Conservation (phyloP, 108 stramenopile genomes). For the Fragilariopsis cylindrus region DNA sequence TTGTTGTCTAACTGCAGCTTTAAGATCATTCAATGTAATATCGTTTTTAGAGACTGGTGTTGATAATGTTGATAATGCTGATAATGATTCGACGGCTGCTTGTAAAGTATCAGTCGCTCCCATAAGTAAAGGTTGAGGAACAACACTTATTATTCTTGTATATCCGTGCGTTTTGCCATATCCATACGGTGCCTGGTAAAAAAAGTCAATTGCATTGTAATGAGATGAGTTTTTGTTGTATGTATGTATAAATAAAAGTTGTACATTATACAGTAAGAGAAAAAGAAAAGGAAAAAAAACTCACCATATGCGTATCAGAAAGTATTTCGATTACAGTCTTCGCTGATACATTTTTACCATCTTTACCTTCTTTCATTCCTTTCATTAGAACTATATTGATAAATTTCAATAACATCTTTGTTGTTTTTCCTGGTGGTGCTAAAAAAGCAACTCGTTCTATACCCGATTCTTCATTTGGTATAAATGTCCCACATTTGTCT, state of each 20-base stretch:
- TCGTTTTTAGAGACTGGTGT: neutral
- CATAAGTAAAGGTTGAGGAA: conserved; percentile 54
- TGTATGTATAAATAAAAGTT: no score
- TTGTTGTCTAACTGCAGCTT: conserved; percentile 53
- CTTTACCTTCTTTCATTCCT: conserved; percentile 14
- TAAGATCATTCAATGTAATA: conserved; percentile 46
- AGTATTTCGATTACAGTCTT: conserved; percentile 43
- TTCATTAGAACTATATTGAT: conserved; percentile 23
- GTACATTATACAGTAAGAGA: no score
- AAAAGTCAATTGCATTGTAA: neutral
- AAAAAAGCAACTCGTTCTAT: conserved; percentile 42
- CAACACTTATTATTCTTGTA: conserved; percentile 72
- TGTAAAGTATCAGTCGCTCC: conserved; percentile 46
- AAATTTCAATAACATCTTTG: conserved; percentile 16
- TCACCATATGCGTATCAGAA: conserved; percentile 52
- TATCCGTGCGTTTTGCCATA: conserved; percentile 90
- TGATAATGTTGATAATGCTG: neutral
- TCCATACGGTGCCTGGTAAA: conserved; percentile 71
- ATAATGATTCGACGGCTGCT: neutral
- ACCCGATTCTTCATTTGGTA: conserved; percentile 21
- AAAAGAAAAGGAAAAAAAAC: neutral
- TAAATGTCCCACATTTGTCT: conserved; percentile 32
- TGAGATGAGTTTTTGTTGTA: neutral
- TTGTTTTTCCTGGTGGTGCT: conserved; percentile 47
- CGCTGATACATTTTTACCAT: conserved; percentile 4